Base-by-base conservation (phyloP, 2,329 filamentous ascomycete genomes). In the Aspergillus ochraceus region DNA sequence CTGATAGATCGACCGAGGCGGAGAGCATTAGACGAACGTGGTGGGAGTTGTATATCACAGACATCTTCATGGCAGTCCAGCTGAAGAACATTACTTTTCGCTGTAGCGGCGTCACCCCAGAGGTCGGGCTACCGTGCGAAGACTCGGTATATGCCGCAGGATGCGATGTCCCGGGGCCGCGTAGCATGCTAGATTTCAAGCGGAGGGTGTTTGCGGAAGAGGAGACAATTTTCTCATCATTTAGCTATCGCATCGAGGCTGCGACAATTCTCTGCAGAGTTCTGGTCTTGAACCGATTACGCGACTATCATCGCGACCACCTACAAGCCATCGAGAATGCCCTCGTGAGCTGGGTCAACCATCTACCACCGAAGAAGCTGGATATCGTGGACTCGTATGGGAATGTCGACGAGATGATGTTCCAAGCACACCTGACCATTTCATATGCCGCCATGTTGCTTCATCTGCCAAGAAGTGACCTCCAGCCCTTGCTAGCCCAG, bases 21-120 rank as follows among this genome's bases (percentile, higher is more conserved):
- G 92, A 97, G 75, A 91, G 89, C 71, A 90, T 90, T 85, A 84
- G 91, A 30, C 82, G 92, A 61, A 97, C 92, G 0, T 97, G 92
- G 92, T 96, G 92, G 92, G 91, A 85, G 67, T 69, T 90, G 29
- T 92, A 88, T 69, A 84, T 90, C 30, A 84, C 90, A 11, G 91
- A 96, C 68, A 90, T 90, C 52, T 89, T 93, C 83, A 84, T 95
- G 66, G 89, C 91, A 3, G 90, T 90, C 11, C 86, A 94, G 11
- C 68, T 69, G 29, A 68, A 69, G 22, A 68, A 63, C 17, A 70
- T 68, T 30, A 64, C 64, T 6, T 61, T 91, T 90, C 83, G 85
- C 59, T 90, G 89, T 55, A 88, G 85, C 54, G 92, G 92, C 69
- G 82, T 92, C 8, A 74, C 80, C 1, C 82, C 85, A 6, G 86